Conservation (phyloP, 177 flowering plant genomes). For the Tripterygium wilfordii region DNA sequence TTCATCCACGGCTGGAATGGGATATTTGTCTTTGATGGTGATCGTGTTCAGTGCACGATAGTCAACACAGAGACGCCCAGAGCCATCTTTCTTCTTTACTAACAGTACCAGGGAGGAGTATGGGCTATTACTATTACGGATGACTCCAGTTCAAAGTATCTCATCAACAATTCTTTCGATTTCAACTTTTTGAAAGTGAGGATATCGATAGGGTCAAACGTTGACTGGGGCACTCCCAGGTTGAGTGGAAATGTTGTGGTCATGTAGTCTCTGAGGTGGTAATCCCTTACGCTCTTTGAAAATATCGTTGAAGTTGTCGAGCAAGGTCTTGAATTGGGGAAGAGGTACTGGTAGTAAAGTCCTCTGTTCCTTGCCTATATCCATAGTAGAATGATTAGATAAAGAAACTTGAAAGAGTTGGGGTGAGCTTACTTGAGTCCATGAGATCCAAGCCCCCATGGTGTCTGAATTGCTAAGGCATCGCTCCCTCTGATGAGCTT, state of each 20-base stretch:
- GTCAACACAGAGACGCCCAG: conserved; percentile 1
- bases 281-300: too few species aligned
- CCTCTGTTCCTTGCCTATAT: too few species aligned
- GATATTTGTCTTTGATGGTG: not conserved
- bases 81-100: conserved; percentile 7
- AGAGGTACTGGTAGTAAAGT: too few species aligned
- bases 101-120: not conserved
- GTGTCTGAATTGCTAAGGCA: too few species aligned
- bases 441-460: too few species aligned
- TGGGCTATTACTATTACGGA: conserved; percentile 1
- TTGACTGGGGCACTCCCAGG: not conserved
- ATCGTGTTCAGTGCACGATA: not conserved
- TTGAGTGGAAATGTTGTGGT: not conserved
- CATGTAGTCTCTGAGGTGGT: too few species aligned
- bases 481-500: too few species aligned
- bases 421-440: too few species aligned
- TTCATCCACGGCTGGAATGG: conserved; percentile 5
- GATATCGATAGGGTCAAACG: not conserved
- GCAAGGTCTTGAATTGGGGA: too few species aligned
- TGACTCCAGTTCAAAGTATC: not conserved
- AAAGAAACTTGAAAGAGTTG: too few species aligned
- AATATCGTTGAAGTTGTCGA: too few species aligned
- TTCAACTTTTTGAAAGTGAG: not conserved
- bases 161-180: conserved; percentile 2
- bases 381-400: too few species aligned